phyloP scores from a whole-genome alignment of 345 rosid genomes.

The Mangifera indica region DNA sequence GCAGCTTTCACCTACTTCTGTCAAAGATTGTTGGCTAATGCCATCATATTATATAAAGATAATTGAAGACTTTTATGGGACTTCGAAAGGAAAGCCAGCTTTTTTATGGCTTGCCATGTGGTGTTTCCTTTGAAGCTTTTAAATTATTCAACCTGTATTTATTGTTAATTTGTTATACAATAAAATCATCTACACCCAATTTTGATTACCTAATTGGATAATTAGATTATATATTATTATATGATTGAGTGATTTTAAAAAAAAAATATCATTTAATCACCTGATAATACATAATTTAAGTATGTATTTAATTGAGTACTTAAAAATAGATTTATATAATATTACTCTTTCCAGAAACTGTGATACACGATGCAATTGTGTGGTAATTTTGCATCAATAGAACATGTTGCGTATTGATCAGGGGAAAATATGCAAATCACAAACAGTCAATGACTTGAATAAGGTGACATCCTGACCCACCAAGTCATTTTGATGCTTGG shows the following conservation, averaged over 20 bases:
- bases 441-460: not conserved
- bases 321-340: too few relatives aligned
- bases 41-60: not conserved
- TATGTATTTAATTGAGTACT: too few relatives aligned
- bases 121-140: not conserved
- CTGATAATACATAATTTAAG: too few relatives aligned
- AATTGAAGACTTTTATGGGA: not conserved
- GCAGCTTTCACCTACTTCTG: not conserved
- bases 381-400: not conserved
- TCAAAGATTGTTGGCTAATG: slow-evolving; percentile 2
- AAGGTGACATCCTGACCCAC: not conserved
- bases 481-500: not conserved
- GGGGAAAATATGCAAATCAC: not conserved
- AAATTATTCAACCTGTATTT: not conserved
- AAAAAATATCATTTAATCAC: too few relatives aligned
- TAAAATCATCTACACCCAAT: too few relatives aligned
- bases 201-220: too few relatives aligned
- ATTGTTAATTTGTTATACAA: too few relatives aligned
- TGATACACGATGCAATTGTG: not conserved
- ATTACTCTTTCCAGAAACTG: too few relatives aligned
- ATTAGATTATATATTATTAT: too few relatives aligned
- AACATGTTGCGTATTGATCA: not conserved
- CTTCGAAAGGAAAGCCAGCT: not conserved
- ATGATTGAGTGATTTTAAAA: too few relatives aligned
- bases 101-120: not conserved